These are phyloP conservation scores for Trichophyton equinum DNA, from an alignment of 2,329 filamentous ascomycete species.

Conservation along the genomic window DNA sequence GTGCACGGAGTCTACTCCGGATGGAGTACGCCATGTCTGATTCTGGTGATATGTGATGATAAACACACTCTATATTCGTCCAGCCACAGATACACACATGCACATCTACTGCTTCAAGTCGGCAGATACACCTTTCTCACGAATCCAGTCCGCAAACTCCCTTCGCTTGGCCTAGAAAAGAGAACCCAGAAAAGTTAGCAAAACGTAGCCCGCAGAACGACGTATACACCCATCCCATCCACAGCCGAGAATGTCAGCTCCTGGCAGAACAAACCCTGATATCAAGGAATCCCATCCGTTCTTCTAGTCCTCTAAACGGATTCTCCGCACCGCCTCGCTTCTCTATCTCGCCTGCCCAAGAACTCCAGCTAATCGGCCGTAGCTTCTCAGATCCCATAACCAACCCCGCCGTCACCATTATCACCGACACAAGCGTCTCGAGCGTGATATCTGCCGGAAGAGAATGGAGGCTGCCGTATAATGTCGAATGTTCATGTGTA, in stretches of 20 bases:
- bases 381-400: constrained; percentile 65
- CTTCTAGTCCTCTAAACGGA: constrained; percentile 67
- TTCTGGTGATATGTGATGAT: neutral
- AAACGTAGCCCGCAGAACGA: neutral
- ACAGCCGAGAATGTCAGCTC: too few relatives aligned
- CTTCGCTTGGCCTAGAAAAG: constrained; percentile 45
- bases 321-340: constrained; percentile 58
- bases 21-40: neutral
- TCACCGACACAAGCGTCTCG: constrained; percentile 68
- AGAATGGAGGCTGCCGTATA: constrained; percentile 48
- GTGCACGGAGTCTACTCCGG: too few relatives aligned
- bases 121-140: constrained; percentile 23
- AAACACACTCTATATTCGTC: neutral
- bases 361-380: constrained; percentile 79
- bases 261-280: constrained; percentile 51
- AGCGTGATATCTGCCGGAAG: constrained; percentile 78
- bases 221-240: too few relatives aligned
- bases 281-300: constrained; percentile 73
- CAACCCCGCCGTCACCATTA: constrained; percentile 71
- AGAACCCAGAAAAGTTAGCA: neutral
- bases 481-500: constrained; percentile 75
- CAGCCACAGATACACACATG: neutral
- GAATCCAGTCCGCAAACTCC: constrained; percentile 66
- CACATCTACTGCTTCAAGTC: neutral
- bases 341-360: constrained; percentile 59